A percentile compares a stretch with the other conserved stretches of the same genome.
These are phyloP conservation scores for Pyrenopolyporus hunteri DNA, from an alignment of 495 filamentous ascomycete species.

Conservation along the genomic window DNA sequence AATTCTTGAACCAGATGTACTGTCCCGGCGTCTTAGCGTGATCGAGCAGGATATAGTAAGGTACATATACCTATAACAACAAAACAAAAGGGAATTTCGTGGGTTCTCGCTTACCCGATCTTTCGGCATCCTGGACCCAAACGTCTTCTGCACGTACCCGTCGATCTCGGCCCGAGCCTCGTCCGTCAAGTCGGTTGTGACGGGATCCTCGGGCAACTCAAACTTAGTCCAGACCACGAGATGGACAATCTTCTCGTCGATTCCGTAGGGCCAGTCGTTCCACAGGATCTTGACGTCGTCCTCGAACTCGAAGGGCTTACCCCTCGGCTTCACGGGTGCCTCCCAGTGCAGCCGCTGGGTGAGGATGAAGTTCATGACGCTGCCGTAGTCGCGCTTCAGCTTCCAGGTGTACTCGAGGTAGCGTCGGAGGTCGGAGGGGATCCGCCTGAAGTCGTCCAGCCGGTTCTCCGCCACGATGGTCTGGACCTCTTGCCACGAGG, in stretches of 20 bases:
- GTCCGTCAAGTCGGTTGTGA: slow-evolving; percentile 69
- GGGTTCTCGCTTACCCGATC: slow-evolving; percentile 49
- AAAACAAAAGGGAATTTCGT: neutral
- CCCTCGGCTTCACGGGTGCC: slow-evolving; percentile 43
- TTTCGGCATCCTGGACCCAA: slow-evolving; percentile 52
- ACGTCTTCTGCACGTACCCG: slow-evolving; percentile 67
- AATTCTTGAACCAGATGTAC: slow-evolving; percentile 93
- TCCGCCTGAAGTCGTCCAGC: slow-evolving; percentile 74
- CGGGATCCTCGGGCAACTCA: slow-evolving; percentile 63
- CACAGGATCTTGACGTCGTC: slow-evolving; percentile 76
- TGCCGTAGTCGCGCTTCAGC: slow-evolving; percentile 69
- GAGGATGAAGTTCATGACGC: slow-evolving; percentile 76
- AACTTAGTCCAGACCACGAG: slow-evolving; percentile 94
- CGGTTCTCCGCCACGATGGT: slow-evolving; percentile 67
- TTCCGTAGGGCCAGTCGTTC: slow-evolving; percentile 92
- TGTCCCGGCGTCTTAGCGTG: slow-evolving; percentile 5
- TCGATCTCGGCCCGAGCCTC: slow-evolving; percentile 68
- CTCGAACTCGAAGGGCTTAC: slow-evolving; percentile 50
- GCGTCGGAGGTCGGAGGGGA: slow-evolving; percentile 72
- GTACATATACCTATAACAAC: neutral
- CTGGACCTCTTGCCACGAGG: slow-evolving; percentile 68
- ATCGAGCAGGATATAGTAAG: neutral
- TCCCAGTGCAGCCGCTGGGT: slow-evolving; percentile 69
- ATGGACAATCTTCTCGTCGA: slow-evolving; percentile 77
- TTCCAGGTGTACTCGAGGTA: slow-evolving; percentile 71